phyloP scores from a whole-genome alignment of 225 moss, liverwort and hornwort species.

The Sphagnum tenellum region DNA sequence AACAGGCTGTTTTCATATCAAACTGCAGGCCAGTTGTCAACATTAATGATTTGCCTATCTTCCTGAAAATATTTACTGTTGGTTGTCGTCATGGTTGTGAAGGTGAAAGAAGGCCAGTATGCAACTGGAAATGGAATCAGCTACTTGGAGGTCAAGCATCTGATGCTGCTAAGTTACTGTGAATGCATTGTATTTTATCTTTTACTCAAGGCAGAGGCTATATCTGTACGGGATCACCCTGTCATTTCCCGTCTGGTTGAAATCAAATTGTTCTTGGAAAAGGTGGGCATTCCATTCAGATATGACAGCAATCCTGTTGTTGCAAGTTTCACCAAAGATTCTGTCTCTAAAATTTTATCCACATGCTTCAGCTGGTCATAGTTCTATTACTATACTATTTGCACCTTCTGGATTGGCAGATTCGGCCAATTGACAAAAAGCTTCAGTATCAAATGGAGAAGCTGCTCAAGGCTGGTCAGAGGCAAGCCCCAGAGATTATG shows the following conservation, averaged over 20 bases:
- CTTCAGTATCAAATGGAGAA: constrained; percentile 87
- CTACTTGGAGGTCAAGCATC: constrained; percentile 51
- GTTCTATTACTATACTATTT: too few species aligned
- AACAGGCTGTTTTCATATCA: neutral
- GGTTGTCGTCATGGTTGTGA: neutral
- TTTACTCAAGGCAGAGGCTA: constrained; percentile 24
- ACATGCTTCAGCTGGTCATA: too few species aligned
- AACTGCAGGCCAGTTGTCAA: neutral
- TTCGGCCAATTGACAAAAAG: constrained; percentile 90
- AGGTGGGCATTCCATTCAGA: constrained; percentile 13
- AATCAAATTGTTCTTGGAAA: constrained; percentile 46
- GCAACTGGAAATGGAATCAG: constrained; percentile 36
- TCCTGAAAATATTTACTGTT: neutral
- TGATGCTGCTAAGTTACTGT: constrained; percentile 47
- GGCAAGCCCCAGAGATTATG: constrained; percentile 22
- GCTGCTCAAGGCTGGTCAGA: constrained; percentile 53
- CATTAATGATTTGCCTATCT: neutral
- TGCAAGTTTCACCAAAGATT: too few species aligned
- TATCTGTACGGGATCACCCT: constrained; percentile 30
- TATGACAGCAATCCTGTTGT: too few species aligned
- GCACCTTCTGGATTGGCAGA: constrained; percentile 27
- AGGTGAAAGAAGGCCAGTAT: constrained; percentile 26
- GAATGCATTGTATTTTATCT: constrained; percentile 39
- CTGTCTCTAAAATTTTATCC: too few species aligned
- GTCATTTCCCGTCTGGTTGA: constrained; percentile 48